Evolutionary conservation across 2,329 filamentous ascomycete genomes (phyloP).

Genomic region (Fusarium circinatum): DNA sequence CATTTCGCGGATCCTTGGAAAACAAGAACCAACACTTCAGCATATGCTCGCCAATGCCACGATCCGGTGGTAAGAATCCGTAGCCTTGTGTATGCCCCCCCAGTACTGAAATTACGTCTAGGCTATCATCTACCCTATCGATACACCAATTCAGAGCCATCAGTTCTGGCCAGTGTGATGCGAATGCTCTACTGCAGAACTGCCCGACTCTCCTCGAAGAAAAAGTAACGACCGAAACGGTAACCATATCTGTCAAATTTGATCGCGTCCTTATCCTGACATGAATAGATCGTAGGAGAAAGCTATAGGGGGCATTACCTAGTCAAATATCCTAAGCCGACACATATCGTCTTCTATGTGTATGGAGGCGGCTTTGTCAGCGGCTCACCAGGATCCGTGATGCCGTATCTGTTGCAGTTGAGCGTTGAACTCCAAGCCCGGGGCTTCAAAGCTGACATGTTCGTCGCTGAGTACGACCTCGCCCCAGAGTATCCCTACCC

Average conservation of each 20-base stretch:
- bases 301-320: background rate
- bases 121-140: background rate
- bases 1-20: background rate
- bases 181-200: background rate
- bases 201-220: background rate
- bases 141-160: background rate
- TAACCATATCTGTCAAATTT: background rate
- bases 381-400: background rate
- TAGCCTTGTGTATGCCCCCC: rapidly evolving
- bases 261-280: background rate
- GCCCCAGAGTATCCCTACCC: background rate
- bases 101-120: background rate
- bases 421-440: background rate
- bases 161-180: background rate
- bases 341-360: background rate
- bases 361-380: background rate
- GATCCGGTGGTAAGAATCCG: background rate
- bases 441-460: background rate
- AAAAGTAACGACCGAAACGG: background rate
- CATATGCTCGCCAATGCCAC: background rate
- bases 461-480: background rate
- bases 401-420: background rate
- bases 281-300: background rate
- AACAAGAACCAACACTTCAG: background rate
- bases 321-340: background rate